Base-by-base conservation (phyloP, 139 green algal species). In the Trebouxia sp. region DNA sequence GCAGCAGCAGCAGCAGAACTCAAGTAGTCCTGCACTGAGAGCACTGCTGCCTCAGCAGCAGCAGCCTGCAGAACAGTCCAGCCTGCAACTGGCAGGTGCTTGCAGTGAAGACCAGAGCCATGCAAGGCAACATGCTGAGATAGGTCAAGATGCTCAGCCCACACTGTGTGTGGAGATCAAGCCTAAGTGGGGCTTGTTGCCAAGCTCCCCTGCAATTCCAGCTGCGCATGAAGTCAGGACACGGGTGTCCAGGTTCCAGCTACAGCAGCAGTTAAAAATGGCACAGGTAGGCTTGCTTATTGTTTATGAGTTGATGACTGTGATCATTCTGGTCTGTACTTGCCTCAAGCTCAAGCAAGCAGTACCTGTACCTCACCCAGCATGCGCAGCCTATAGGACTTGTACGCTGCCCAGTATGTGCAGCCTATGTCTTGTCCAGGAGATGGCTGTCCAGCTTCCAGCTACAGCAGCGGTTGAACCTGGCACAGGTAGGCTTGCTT, bases 341-440 rank as follows among this genome's bases (percentile, higher is more conserved):
- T 90, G 94, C 80, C 50, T 95, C 4, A 94, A 95, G 83, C 91
- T 90, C 53, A 94, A 94, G 72, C 92, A 82, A 37, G 91, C 90
- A 10, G 85, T 83, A 41, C 47, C 91, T 66, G 76, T 77, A 2
- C 38, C 28, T 22, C 35, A 50, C 20, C 65, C 55, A 5, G 78
- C 76, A 0, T 66, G 88, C n/a, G n/a, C n/a, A n/a, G n/a, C n/a
- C n/a, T n/a, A n/a, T n/a, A n/a, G n/a, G n/a, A n/a, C n/a, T n/a
- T n/a, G n/a, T n/a, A n/a, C n/a, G n/a, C n/a, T n/a, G n/a, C n/a
- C n/a, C n/a, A n/a, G n/a, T n/a, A n/a, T n/a, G n/a, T n/a, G 67
- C 35, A 20, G 80, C 72, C 1, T 38, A 32, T 32, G 53, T 85
- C 35, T 1, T 5, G 6, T 22, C 90, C 10, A 92, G 90, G 80